phyloP scores from a whole-genome alignment of 1,284 basidiomycete genomes.

The Ustilago crameri region DNA sequence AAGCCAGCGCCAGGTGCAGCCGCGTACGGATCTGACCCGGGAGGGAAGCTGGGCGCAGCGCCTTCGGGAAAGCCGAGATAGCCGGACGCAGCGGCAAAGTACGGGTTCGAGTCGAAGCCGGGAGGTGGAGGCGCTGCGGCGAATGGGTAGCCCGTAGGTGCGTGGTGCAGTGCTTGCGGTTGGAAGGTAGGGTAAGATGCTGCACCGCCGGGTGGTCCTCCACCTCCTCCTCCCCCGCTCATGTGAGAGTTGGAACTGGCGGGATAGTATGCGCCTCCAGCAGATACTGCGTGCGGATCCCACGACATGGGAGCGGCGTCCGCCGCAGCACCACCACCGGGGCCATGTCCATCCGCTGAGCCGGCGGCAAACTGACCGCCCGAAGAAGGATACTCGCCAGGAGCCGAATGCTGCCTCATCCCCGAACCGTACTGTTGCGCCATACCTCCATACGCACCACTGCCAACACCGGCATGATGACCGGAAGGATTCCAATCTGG shows the following conservation, averaged over 20 bases:
- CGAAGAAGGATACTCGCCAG: constrained; percentile 27
- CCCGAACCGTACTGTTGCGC: constrained; percentile 25
- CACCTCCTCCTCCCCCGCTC: background rate
- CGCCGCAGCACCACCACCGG: background rate
- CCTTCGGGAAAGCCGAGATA: constrained; percentile 53
- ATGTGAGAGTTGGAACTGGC: background rate
- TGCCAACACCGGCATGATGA: background rate
- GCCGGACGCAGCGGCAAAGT: constrained; percentile 56
- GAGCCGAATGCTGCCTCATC: constrained; percentile 41
- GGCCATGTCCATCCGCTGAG: constrained; percentile 26
- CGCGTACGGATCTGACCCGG: constrained; percentile 31
- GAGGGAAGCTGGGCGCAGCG: constrained; percentile 40
- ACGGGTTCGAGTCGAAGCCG: constrained; percentile 46
- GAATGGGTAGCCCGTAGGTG: constrained; percentile 36
- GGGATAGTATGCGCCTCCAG: constrained; percentile 26
- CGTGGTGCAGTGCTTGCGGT: constrained; percentile 34
- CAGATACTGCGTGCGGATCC: constrained; percentile 33
- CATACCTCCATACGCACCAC: constrained; percentile 3
- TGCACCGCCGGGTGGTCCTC: background rate
- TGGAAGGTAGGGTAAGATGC: constrained; percentile 29
- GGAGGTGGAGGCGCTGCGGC: constrained; percentile 12
- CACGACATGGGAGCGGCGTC: constrained; percentile 24
- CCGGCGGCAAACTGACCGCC: constrained; percentile 12
- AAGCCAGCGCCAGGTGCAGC: constrained; percentile 16
- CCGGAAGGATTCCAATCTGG: constrained; percentile 31